Evolutionary conservation across 257 asterid genomes (phyloP).

Genomic region (Nicotiana attenuata): DNA sequence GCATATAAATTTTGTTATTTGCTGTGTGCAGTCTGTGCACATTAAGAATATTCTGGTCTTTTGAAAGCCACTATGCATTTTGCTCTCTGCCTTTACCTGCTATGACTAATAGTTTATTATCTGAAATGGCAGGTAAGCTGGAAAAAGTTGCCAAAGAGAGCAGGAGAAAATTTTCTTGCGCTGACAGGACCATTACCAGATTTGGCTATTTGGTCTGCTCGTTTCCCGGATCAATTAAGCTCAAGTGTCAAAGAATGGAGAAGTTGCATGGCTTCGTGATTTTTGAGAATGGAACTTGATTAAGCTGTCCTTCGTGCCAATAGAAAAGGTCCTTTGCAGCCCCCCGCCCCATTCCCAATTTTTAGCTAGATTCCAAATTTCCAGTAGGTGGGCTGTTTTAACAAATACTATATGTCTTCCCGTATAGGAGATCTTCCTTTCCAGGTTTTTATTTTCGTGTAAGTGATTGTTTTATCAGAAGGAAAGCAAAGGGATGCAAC

Average conservation of each 20-base stretch:
- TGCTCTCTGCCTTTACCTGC: neutral
- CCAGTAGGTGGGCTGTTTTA: neutral
- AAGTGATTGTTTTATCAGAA: neutral
- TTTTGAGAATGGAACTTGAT: neutral
- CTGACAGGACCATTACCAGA: constrained; percentile 65
- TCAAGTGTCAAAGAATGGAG: constrained; percentile 45
- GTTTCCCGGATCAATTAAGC: constrained; percentile 45
- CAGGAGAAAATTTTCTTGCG: constrained; percentile 67
- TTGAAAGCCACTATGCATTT: neutral
- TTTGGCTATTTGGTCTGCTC: constrained; percentile 46
- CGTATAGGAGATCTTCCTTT: neutral
- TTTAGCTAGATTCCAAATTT: neutral
- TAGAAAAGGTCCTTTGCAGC: neutral
- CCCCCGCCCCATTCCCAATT: neutral
- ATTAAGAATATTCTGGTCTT: neutral
- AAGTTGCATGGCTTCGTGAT: constrained; percentile 24
- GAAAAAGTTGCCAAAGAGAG: constrained; percentile 27
- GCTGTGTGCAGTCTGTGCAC: neutral
- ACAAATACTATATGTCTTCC: neutral
- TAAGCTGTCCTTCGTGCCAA: neutral
- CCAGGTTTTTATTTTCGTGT: neutral
- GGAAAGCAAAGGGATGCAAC: neutral
- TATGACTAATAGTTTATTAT: neutral
- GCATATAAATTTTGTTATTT: neutral
- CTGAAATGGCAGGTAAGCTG: constrained; percentile 24